These are phyloP conservation scores for Thermothielavioides terrestris DNA, from an alignment of 495 filamentous ascomycete species.

Conservation along the genomic window DNA sequence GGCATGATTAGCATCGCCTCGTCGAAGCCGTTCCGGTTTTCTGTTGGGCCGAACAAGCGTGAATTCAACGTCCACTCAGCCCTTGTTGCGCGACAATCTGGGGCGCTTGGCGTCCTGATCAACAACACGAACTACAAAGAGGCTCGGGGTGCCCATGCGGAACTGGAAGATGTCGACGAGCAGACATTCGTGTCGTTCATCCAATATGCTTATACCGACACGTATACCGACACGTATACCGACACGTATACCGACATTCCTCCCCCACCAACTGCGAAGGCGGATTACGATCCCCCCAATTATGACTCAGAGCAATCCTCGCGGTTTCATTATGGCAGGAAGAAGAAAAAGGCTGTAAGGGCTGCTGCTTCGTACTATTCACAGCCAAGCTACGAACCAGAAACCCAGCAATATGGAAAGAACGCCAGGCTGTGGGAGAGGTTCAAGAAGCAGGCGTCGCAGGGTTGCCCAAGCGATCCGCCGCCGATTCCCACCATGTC, in stretches of 20 bases:
- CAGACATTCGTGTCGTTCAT: slow-evolving; percentile 3
- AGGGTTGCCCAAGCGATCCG: too few species aligned
- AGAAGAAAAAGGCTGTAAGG: too few species aligned
- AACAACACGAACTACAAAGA: slow-evolving; percentile 11
- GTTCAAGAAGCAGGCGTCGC: not conserved
- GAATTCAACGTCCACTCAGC: slow-evolving; percentile 5
- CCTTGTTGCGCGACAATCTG: not conserved
- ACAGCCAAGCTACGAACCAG: too few species aligned
- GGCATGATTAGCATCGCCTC: slow-evolving; percentile 4
- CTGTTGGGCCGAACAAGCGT: not conserved
- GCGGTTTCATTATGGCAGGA: too few species aligned
- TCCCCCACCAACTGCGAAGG: too few species aligned
- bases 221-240: too few species aligned
- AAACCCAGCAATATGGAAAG: too few species aligned
- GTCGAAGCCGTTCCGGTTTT: slow-evolving; percentile 5
- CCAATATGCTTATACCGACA: slow-evolving; percentile 8
- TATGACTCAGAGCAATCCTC: too few species aligned
- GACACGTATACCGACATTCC: too few species aligned
- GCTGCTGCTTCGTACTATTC: too few species aligned
- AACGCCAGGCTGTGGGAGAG: not conserved
- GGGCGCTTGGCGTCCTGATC: not conserved
- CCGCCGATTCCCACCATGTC: too few species aligned
- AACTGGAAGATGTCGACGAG: slow-evolving; percentile 3
- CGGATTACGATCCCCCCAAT: too few species aligned
- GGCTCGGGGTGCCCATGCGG: not conserved